Conservation (phyloP, 78 protist species). For the Neovahlkampfia damariscottae region DNA sequence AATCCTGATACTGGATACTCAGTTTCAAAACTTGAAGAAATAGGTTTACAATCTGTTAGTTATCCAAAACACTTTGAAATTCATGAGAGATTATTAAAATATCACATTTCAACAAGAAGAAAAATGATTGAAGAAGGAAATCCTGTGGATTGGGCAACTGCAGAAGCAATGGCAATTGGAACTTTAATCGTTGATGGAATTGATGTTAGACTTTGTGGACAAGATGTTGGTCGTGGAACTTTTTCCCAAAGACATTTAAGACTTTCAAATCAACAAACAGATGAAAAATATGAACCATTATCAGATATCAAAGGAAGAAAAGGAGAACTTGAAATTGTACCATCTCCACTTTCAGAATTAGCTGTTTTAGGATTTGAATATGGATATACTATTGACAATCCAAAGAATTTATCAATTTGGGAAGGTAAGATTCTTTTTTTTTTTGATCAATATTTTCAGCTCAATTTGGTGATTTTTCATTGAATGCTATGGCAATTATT, state of each 20-base stretch:
- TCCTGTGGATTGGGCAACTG: conserved; percentile 83
- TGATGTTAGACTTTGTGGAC: conserved; percentile 67
- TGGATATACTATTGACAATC: conserved; percentile 60
- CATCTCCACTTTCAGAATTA: conserved; percentile 44
- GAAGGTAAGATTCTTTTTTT: too few species aligned
- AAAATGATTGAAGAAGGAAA: conserved; percentile 20
- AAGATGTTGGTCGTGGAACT: conserved; percentile 89
- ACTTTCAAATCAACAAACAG: conserved; percentile 39
- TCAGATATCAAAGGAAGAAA: background rate
- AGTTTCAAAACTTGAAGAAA: background rate
- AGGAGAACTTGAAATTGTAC: background rate
- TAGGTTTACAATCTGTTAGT: conserved; percentile 30
- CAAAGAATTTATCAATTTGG: conserved; percentile 71
- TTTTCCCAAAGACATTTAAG: conserved; percentile 79
- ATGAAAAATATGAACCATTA: conserved; percentile 36
- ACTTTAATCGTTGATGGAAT: conserved; percentile 55
- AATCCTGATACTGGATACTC: conserved; percentile 12
- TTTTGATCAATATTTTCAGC: too few species aligned
- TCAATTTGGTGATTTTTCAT: conserved; percentile 82
- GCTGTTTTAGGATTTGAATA: conserved; percentile 83
- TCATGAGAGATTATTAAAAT: background rate
- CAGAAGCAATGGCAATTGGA: conserved; percentile 82
- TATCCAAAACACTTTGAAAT: conserved; percentile 24
- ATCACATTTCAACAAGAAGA: conserved; percentile 14
- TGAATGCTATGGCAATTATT: conserved; percentile 65